Percentiles rank a stretch among this genome's conserved stretches.
Conservation (phyloP, 371 early-diverging fungal genomes). For the Rhizopus stolonifer region DNA sequence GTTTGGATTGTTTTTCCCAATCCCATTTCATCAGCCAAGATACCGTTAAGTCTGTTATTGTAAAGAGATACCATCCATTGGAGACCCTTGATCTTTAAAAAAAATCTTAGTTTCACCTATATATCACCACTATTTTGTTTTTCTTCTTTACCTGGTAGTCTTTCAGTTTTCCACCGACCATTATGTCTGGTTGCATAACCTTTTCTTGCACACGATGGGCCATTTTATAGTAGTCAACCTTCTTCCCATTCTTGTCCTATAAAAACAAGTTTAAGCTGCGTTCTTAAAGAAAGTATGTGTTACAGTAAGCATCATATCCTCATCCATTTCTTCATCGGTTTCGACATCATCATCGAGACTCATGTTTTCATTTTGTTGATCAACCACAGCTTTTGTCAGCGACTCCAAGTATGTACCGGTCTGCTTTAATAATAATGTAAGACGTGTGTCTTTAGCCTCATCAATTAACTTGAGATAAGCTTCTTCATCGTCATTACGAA, state of each 20-base stretch:
- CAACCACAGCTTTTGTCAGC: slow-evolving; percentile 75
- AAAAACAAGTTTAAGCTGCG: slow-evolving; percentile 19
- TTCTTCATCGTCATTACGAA: slow-evolving; percentile 92
- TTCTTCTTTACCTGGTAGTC: slow-evolving; percentile 81
- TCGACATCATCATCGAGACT: slow-evolving; percentile 37
- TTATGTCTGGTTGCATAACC: slow-evolving; percentile 78
- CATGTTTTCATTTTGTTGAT: slow-evolving; percentile 71
- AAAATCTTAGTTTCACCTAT: background rate
- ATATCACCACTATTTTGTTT: background rate
- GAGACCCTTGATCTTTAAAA: slow-evolving; percentile 79
- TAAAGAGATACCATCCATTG: slow-evolving; percentile 99
- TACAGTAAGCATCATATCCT: slow-evolving; percentile 40
- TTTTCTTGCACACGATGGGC: slow-evolving; percentile 87
- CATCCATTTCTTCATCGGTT: slow-evolving; percentile 58
- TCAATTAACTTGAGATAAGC: slow-evolving; percentile 93
- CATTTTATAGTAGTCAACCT: slow-evolving; percentile 83
- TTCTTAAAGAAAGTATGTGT: slow-evolving; percentile 19
- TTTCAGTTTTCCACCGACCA: slow-evolving; percentile 92
- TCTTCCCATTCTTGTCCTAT: slow-evolving; percentile 38
- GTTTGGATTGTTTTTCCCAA: slow-evolving; percentile 98
- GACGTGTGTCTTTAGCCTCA: slow-evolving; percentile 91
- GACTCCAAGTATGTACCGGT: slow-evolving; percentile 83
- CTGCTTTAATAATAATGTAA: slow-evolving; percentile 83
- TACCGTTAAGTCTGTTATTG: slow-evolving; percentile 96
- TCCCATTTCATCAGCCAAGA: slow-evolving; percentile 99